Evolutionary conservation across 2,329 filamentous ascomycete species (phyloP), one percentile per base, ranked within the genome.

Genomic region (Coleophoma cylindrospora): DNA sequence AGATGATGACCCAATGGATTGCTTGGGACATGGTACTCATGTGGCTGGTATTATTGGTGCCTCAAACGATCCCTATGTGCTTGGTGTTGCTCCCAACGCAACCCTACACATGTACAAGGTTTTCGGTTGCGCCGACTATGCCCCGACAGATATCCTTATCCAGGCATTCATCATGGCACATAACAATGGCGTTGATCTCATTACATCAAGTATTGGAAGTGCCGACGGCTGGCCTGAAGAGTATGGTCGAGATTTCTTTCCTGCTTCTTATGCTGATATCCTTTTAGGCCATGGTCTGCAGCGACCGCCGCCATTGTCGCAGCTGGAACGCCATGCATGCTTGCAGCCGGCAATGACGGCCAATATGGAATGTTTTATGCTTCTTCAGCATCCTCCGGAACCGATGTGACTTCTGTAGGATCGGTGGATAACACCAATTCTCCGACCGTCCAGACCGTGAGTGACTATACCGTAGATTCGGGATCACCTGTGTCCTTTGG

Each of bases 41-140:
- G 66, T 67, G 32, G 63, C 70, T 33, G 70, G 70, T 48, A 68
- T 68, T 34, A 66, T 72, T 40, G 70, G 15, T 14, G 40, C 40
- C 17, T 19, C 15, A 14, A 27, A 43, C 22, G 21, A 43, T 43
- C 40, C 40, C 21, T 43, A 21, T 21, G 21, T 21, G 2, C 21
- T 50, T 36, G 34, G 51, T 22, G 48, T 49, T 32, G 46, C 47
- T 36, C 50, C 50, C 0, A 46, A 46, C 13, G 50, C 50, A 11
- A 45, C 41, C 4, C 40, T 52, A 12, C 19, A 43, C 15, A 33
- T 46, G n/a, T 51, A 51, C 50, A 51, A 48, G n/a, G 50, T 51
- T 13, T 48, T 51, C 37, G 50, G 15, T 12, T 51, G 45, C 19
- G 37, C 38, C 19, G 48, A 43, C n/a, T 32, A n/a, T 15, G 45